Conservation (phyloP, 1,284 basidiomycete genomes). For the Microbotryum violaceum region DNA sequence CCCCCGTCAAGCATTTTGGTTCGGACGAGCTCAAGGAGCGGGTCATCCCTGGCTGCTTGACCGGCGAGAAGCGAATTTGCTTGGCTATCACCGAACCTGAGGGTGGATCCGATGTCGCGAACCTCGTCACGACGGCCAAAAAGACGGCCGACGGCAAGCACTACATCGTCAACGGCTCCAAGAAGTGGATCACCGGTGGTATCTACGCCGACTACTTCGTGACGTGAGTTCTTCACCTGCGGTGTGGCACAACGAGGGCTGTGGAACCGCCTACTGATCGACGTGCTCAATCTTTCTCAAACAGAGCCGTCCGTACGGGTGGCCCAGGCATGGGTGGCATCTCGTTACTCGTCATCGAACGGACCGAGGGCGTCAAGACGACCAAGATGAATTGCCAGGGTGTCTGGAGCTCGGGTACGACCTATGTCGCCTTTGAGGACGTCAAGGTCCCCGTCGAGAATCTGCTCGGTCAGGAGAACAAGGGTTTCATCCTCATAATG, state of each 20-base stretch:
- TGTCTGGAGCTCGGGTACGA: conserved; percentile 39
- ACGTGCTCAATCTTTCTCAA: conserved; percentile 22
- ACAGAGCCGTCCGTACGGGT: conserved; percentile 39
- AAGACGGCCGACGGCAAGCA: conserved; percentile 38
- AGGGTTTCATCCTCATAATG: conserved; percentile 30
- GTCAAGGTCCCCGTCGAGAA: conserved; percentile 39
- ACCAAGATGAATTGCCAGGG: conserved; percentile 39
- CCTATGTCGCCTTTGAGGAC: conserved; percentile 40
- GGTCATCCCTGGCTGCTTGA: conserved; percentile 41
- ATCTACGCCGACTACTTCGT: conserved; percentile 37
- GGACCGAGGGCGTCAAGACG: conserved; percentile 34
- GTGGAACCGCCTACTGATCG: background rate
- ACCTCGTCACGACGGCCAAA: conserved; percentile 36
- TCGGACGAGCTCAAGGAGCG: conserved; percentile 40
- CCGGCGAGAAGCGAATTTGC: conserved; percentile 43
- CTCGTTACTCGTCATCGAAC: conserved; percentile 39
- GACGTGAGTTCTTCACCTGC: conserved; percentile 10
- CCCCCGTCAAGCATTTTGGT: conserved; percentile 41
- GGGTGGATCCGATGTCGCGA: conserved; percentile 41
- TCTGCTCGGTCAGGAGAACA: conserved; percentile 35
- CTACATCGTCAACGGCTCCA: conserved; percentile 42
- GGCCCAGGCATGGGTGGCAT: conserved; percentile 42
- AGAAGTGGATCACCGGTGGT: conserved; percentile 40
- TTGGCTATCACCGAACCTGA: conserved; percentile 40
- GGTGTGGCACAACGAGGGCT: too few relatives aligned